A percentile compares a stretch with the other conserved stretches of the same genome.
These are phyloP conservation scores for Ampelomyces quisqualis DNA, from an alignment of 2,329 filamentous ascomycete species.

Conservation along the genomic window DNA sequence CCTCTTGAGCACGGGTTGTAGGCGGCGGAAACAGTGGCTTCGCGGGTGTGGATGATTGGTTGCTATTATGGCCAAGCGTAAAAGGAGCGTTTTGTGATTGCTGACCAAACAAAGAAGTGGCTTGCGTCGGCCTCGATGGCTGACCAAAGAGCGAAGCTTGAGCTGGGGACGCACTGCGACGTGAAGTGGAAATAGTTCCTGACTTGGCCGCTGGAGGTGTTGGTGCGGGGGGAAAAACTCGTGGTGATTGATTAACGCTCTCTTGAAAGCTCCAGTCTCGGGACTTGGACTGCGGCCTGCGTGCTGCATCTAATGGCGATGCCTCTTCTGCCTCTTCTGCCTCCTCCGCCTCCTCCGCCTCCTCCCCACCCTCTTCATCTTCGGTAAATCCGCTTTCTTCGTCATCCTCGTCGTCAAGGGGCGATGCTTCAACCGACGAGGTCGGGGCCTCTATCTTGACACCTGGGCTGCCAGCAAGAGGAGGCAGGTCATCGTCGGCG, in stretches of 20 bases:
- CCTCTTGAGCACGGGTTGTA: conserved; percentile 49
- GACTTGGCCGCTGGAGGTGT: conserved; percentile 35
- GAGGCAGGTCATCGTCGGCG: conserved; percentile 45
- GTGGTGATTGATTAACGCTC: conserved; percentile 25
- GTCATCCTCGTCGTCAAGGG: conserved; percentile 34
- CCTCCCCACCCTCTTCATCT: conserved; percentile 41
- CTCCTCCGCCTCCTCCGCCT: conserved; percentile 47
- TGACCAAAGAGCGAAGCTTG: conserved; percentile 22
- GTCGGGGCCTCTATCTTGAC: conserved; percentile 45
- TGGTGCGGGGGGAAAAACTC: conserved; percentile 34
- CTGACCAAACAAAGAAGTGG: conserved; percentile 22
- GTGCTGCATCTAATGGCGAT: conserved; percentile 22
- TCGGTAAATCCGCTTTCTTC: conserved; percentile 44
- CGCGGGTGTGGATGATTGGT: conserved; percentile 23
- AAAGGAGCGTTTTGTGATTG: conserved; percentile 12
- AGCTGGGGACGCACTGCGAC: conserved; percentile 21
- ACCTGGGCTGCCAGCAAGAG: conserved; percentile 52
- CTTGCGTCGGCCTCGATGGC: conserved; percentile 8
- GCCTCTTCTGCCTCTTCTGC: conserved; percentile 50
- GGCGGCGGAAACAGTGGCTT: conserved; percentile 55
- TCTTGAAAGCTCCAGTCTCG: conserved; percentile 21
- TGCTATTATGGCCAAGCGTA: conserved; percentile 9
- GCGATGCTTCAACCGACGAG: conserved; percentile 37
- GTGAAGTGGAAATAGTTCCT: conserved; percentile 25
- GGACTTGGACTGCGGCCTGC: conserved; percentile 15